phyloP scores from a whole-genome alignment of 768 basidiomycete genomes.

The Kwoniella europaea region DNA sequence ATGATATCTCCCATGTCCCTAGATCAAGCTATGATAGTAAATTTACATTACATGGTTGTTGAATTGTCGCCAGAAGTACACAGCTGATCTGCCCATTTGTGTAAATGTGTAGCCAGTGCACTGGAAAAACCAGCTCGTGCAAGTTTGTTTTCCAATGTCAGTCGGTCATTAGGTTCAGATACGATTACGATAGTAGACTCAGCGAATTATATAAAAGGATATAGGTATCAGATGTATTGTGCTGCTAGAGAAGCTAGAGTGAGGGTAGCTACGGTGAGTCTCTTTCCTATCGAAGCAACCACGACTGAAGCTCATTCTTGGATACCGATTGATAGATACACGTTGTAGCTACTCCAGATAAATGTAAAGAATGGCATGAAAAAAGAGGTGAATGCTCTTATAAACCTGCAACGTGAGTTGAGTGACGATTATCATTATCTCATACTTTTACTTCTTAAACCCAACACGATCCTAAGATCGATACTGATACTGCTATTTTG shows the following conservation, averaged over 20 bases:
- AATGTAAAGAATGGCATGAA: conserved; percentile 77
- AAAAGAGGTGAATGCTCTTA: conserved; percentile 64
- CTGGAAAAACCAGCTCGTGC: conserved; percentile 88
- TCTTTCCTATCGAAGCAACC: neutral
- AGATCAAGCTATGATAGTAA: conserved; percentile 76
- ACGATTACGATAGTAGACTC: conserved; percentile 87
- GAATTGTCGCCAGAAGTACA: too few species aligned
- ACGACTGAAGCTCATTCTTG: neutral
- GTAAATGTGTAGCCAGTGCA: conserved; percentile 65
- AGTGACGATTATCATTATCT: neutral
- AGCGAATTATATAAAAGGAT: conserved; percentile 97
- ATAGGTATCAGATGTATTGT: conserved; percentile 97
- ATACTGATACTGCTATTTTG: conserved; percentile 5
- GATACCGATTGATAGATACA: conserved; percentile 55
- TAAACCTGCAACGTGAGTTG: conserved; percentile 71
- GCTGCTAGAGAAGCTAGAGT: conserved; percentile 86
- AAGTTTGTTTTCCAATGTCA: conserved; percentile 79
- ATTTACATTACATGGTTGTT: too few species aligned
- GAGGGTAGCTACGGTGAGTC: conserved; percentile 80
- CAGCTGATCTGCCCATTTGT: too few species aligned
- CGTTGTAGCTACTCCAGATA: conserved; percentile 65
- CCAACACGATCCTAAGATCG: neutral
- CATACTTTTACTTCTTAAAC: neutral
- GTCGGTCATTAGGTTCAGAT: conserved; percentile 71
- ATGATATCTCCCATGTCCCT: conserved; percentile 70